Percentiles rank a stretch among this genome's conserved stretches.
Evolutionary conservation across 1,284 basidiomycete genomes (phyloP).

Genomic region (Vanrija sp.): DNA sequence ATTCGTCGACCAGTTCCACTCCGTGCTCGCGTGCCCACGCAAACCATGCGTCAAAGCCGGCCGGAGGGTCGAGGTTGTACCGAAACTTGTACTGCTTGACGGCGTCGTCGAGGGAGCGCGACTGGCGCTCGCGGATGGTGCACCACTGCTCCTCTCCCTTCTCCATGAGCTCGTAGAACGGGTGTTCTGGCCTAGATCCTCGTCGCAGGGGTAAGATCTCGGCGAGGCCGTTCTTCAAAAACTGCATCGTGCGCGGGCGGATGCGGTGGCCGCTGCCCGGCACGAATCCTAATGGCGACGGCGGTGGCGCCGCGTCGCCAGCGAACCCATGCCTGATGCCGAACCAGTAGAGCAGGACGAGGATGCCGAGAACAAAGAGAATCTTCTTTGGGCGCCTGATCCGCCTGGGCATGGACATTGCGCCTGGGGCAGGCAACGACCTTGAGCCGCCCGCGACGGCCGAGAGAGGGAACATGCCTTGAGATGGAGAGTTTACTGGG

Average conservation of each 20-base stretch:
- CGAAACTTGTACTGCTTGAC: conserved; percentile 58
- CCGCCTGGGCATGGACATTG: conserved; percentile 27
- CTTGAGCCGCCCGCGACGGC: not conserved
- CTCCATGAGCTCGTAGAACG: conserved; percentile 49
- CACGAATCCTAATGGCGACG: conserved; percentile 38
- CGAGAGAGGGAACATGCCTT: conserved; percentile 2
- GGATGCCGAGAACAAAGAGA: conserved; percentile 41
- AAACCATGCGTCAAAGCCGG: conserved; percentile 51
- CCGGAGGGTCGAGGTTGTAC: conserved; percentile 51
- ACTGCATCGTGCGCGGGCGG: conserved; percentile 20
- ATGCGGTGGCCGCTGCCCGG: conserved; percentile 31
- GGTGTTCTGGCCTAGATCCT: conserved; percentile 28
- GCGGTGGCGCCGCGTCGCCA: conserved; percentile 30
- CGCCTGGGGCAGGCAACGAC: not conserved
- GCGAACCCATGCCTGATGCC: conserved; percentile 47
- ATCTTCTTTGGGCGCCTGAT: conserved; percentile 44
- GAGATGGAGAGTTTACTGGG: conserved; percentile 1
- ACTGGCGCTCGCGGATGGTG: conserved; percentile 45
- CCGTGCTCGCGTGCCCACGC: conserved; percentile 64
- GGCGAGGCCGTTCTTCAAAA: conserved; percentile 15
- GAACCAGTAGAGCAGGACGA: conserved; percentile 47
- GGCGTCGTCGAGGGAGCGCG: conserved; percentile 56
- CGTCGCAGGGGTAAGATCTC: conserved; percentile 8
- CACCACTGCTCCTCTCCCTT: conserved; percentile 40
- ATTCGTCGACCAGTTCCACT: conserved; percentile 73